These are phyloP conservation scores for Suhomyces bribrorum DNA, from an alignment of 1,139 yeast genomes.

Conservation along the genomic window DNA sequence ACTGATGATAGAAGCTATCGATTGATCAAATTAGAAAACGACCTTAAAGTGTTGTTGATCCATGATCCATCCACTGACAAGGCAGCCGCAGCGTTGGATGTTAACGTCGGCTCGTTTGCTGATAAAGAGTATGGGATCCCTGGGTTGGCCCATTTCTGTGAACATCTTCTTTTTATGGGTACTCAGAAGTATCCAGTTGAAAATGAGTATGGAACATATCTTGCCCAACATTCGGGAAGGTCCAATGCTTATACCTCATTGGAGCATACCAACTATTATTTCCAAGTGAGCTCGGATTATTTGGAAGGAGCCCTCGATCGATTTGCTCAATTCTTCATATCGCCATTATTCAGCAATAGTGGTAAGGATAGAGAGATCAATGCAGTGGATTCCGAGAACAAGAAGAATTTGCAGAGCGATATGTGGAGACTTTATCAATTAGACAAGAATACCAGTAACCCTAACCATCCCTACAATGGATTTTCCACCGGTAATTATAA, in stretches of 20 bases:
- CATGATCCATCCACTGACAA: conserved; percentile 86
- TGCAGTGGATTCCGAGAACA: conserved; percentile 95
- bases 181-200: conserved; percentile 89
- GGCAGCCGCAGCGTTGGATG: conserved; percentile 91
- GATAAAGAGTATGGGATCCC: conserved; percentile 70
- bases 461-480: conserved; percentile 69
- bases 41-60: conserved; percentile 74
- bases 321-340: conserved; percentile 87
- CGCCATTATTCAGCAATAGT: conserved; percentile 76
- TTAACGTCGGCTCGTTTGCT: conserved; percentile 84
- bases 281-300: conserved; percentile 75
- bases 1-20: conserved; percentile 78
- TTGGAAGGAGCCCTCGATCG: conserved; percentile 88
- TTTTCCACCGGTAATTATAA: conserved; percentile 73
- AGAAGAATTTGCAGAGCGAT: conserved; percentile 89
- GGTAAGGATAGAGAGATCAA: conserved; percentile 90
- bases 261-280: conserved; percentile 87
- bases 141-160: conserved; percentile 96
- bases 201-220: conserved; percentile 78
- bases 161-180: conserved; percentile 96
- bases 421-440: conserved; percentile 86
- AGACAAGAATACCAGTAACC: conserved; percentile 72
- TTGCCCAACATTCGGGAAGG: conserved; percentile 67
- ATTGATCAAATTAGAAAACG: conserved; percentile 57
- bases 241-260: conserved; percentile 88